These are phyloP conservation scores for Teratosphaeria zuluensis DNA, from an alignment of 2,329 filamentous ascomycete genomes.

Conservation along the genomic window DNA sequence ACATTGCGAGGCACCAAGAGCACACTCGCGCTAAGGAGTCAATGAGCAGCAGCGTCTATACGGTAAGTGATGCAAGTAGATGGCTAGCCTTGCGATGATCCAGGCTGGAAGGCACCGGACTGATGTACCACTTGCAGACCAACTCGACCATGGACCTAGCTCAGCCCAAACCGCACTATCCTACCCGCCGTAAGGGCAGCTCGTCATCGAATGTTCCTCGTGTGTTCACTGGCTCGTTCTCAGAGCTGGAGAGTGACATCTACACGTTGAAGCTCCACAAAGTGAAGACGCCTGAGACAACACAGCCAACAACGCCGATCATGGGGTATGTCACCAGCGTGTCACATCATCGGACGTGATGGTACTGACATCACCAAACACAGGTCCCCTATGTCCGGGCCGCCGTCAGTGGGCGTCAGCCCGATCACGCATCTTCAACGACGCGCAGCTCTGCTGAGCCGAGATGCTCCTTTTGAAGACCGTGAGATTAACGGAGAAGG, in stretches of 20 bases:
- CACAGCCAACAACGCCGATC: not conserved
- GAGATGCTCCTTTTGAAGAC: slow-evolving; percentile 8
- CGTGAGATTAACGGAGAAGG: slow-evolving; percentile 11
- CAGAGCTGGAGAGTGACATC: slow-evolving; percentile 13
- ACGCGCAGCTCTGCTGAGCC: slow-evolving; percentile 9
- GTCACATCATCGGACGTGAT: not conserved
- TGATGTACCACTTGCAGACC: not conserved
- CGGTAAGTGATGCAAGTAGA: not conserved
- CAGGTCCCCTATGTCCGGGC: slow-evolving; percentile 4
- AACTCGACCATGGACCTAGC: not conserved
- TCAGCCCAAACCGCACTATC: not conserved
- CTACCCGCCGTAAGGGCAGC: not conserved
- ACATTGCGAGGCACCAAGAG: slow-evolving; percentile 5
- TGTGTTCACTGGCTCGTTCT: slow-evolving; percentile 19
- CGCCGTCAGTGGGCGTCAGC: slow-evolving; percentile 6
- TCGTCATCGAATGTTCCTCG: slow-evolving; percentile 10
- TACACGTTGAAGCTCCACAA: slow-evolving; percentile 8
- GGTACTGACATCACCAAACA: not conserved
- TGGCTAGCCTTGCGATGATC: too few species aligned
- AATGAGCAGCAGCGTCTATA: not conserved
- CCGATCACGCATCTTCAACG: slow-evolving; percentile 10
- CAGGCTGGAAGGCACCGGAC: too few species aligned
- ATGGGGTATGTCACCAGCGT: not conserved
- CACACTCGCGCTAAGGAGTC: slow-evolving; percentile 4
- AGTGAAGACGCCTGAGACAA: slow-evolving; percentile 5